These are phyloP conservation scores for Alternaria ethzedia DNA, from an alignment of 2,329 filamentous ascomycete genomes.

Conservation along the genomic window DNA sequence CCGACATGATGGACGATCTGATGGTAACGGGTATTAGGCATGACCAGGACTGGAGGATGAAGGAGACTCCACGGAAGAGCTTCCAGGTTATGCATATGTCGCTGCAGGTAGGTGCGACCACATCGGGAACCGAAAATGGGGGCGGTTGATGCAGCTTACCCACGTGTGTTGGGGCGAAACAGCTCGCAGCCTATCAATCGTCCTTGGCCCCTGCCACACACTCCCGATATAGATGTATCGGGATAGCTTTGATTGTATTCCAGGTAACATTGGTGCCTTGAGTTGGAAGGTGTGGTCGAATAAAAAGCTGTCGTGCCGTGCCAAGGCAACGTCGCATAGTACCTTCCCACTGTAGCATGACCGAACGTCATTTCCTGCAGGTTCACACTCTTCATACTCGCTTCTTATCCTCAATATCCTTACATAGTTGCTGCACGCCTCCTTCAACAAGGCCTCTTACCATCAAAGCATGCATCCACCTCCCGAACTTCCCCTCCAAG, in stretches of 20 bases:
- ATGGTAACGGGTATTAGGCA: neutral
- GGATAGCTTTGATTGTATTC: neutral
- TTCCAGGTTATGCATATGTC: neutral
- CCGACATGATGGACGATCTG: neutral
- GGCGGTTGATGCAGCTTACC: neutral
- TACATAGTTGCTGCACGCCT: neutral
- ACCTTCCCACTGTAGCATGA: neutral
- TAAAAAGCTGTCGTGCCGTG: neutral
- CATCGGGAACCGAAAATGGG: neutral
- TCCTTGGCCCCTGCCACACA: neutral
- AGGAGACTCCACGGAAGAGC: neutral
- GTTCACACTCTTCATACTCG: neutral
- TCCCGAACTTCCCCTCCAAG: neutral
- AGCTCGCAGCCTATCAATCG: neutral
- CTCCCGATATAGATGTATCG: neutral
- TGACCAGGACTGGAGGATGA: neutral
- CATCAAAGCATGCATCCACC: neutral
- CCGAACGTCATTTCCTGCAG: neutral
- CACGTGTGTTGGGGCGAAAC: neutral
- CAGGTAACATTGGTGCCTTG: neutral
- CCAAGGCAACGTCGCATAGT: neutral
- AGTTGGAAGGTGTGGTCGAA: neutral
- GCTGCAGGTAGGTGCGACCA: neutral
- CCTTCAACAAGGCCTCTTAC: neutral
- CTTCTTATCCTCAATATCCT: neutral